Percentiles rank a stretch among this genome's conserved stretches.
Evolutionary conservation across 768 basidiomycete species (phyloP).

Genomic region (Mycena pura): DNA sequence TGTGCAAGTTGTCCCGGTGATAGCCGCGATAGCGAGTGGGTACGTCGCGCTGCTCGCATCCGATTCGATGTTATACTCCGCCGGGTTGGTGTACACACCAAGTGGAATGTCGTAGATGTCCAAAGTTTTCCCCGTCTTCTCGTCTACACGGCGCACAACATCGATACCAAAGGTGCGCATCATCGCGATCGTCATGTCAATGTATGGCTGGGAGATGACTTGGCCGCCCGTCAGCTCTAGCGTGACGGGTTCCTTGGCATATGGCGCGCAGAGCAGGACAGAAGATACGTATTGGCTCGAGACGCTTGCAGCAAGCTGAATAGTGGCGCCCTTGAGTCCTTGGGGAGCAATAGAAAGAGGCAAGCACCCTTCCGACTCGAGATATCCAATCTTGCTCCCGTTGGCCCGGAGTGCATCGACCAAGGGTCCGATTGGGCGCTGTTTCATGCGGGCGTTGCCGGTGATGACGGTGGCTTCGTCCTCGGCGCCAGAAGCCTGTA

Average conservation of each 20-base stretch:
- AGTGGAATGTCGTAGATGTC: conserved; percentile 91
- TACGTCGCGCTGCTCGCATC: conserved; percentile 97
- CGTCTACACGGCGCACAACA: conserved; percentile 71
- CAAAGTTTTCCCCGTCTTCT: conserved; percentile 62
- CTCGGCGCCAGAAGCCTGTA: conserved; percentile 52
- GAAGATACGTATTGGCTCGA: conserved; percentile 99
- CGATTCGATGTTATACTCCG: conserved; percentile 87
- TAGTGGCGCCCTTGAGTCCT: conserved; percentile 81
- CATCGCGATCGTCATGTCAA: conserved; percentile 99
- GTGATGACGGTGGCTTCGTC: conserved; percentile 80
- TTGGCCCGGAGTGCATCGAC: conserved; percentile 89
- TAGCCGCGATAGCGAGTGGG: conserved; percentile 95
- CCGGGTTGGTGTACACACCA: conserved; percentile 78
- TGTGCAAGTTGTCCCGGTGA: conserved; percentile 96
- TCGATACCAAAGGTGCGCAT: conserved; percentile 91
- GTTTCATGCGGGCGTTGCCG: conserved; percentile 98
- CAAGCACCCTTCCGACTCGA: conserved; percentile 84
- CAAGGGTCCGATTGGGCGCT: conserved; percentile 94
- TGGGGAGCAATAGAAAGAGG: conserved; percentile 85
- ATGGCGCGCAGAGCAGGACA: conserved; percentile 95
- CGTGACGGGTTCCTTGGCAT: conserved; percentile 81
- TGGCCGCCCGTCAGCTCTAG: conserved; percentile 92
- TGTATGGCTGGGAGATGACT: conserved; percentile 98
- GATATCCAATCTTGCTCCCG: conserved; percentile 77
- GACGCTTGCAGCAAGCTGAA: conserved; percentile 91